Percentiles rank a stretch among this genome's conserved stretches.
phyloP scores from a whole-genome alignment of 2,329 filamentous ascomycete species.

The Ascosphaera apis region DNA sequence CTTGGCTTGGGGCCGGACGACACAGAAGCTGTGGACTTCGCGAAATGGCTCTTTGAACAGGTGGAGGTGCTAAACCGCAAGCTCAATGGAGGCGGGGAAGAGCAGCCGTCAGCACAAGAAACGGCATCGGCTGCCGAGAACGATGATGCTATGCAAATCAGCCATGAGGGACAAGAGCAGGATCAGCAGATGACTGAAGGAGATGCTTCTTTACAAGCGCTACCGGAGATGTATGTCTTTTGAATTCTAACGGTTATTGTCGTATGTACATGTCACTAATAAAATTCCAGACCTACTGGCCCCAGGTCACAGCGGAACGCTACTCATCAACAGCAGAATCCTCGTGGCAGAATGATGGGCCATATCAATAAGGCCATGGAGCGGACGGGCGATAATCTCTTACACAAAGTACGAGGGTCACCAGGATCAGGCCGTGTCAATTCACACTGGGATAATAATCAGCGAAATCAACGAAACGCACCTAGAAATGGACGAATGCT shows the following conservation, averaged over 20 bases:
- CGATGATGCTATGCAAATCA: constrained; percentile 18
- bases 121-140: constrained; percentile 15
- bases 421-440: constrained; percentile 61
- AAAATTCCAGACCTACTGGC: constrained; percentile 51
- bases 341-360: constrained; percentile 60
- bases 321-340: constrained; percentile 35
- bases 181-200: constrained; percentile 5
- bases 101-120: constrained; percentile 10
- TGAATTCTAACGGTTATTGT: neutral
- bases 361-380: constrained; percentile 71
- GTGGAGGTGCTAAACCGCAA: constrained; percentile 44
- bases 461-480: constrained; percentile 47
- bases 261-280: constrained; percentile 17
- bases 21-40: constrained; percentile 58
- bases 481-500: constrained; percentile 28
- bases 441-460: too few relatives aligned
- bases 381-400: constrained; percentile 45
- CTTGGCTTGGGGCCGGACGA: constrained; percentile 66
- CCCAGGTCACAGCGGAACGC: constrained; percentile 87
- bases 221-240: constrained; percentile 3
- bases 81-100: constrained; percentile 28
- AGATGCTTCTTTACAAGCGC: constrained; percentile 6
- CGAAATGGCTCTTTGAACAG: constrained; percentile 82
- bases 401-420: constrained; percentile 57
- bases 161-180: constrained; percentile 1